These are phyloP conservation scores for Boletus reticulatus DNA, from an alignment of 768 basidiomycete genomes.

Conservation along the genomic window DNA sequence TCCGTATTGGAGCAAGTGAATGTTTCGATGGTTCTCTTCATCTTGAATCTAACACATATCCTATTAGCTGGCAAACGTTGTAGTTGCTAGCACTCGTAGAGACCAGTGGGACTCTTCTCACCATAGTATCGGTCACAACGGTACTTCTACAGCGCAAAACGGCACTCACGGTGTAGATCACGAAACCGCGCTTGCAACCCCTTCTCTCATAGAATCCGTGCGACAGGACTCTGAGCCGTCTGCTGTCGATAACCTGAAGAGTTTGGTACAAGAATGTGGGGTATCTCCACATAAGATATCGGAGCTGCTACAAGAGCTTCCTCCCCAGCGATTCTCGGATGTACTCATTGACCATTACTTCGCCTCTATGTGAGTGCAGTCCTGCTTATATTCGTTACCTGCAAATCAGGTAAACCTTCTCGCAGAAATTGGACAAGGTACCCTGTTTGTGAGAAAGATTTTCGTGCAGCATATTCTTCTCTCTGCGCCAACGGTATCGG, in stretches of 20 bases:
- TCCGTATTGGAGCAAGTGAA: constrained; percentile 77
- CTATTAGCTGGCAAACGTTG: constrained; percentile 52
- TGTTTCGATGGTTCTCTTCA: constrained; percentile 19
- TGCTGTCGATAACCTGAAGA: constrained; percentile 81
- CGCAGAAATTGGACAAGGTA: constrained; percentile 90
- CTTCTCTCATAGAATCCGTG: constrained; percentile 41
- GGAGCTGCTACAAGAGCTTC: constrained; percentile 86
- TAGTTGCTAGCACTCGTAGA: constrained; percentile 39
- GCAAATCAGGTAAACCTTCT: not conserved
- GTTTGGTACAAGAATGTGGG: constrained; percentile 88
- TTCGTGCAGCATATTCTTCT: constrained; percentile 68
- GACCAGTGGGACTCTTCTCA: constrained; percentile 27
- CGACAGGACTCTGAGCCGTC: constrained; percentile 42
- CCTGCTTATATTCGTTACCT: not conserved
- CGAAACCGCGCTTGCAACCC: constrained; percentile 26
- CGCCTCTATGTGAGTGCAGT: constrained; percentile 54
- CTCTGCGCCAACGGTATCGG: constrained; percentile 60
- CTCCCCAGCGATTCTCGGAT: constrained; percentile 71
- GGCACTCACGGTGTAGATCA: constrained; percentile 26
- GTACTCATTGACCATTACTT: constrained; percentile 85
- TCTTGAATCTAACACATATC: constrained; percentile 21
- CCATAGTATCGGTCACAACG: constrained; percentile 9
- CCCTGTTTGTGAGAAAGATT: constrained; percentile 83
- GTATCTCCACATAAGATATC: constrained; percentile 88
- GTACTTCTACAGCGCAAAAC: constrained; percentile 16